phyloP scores from a whole-genome alignment of 306 rosid genomes.

The Lathyrus aphaca region DNA sequence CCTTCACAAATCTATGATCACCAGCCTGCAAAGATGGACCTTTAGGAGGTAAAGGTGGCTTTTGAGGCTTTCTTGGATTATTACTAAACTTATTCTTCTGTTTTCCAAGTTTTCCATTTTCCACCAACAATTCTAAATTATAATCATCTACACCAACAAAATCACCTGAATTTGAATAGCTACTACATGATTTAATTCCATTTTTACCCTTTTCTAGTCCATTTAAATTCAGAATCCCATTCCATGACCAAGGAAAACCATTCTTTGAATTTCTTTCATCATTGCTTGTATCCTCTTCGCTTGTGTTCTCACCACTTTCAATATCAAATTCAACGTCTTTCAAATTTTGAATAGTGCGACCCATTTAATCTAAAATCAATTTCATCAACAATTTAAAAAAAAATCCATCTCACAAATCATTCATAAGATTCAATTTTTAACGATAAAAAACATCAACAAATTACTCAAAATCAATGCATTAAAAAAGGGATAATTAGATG shows the following conservation, averaged over 20 bases:
- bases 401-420: conserved; percentile 28
- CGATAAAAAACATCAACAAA: conserved; percentile 1
- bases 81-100: conserved; percentile 40
- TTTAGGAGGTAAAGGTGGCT: conserved; percentile 75
- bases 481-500: no score
- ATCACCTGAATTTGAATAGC: conserved; percentile 42
- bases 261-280: conserved; percentile 50
- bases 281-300: conserved; percentile 67
- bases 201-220: conserved; percentile 49
- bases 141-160: conserved; percentile 36
- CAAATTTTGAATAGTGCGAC: conserved; percentile 43
- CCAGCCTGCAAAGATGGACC: conserved; percentile 73
- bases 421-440: background rate
- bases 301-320: conserved; percentile 59
- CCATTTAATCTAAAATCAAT: conserved; percentile 47
- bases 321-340: conserved; percentile 49
- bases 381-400: conserved; percentile 30
- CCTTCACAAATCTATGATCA: conserved; percentile 65
- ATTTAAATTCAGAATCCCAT: conserved; percentile 51
- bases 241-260: conserved; percentile 47
- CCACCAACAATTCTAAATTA: conserved; percentile 48
- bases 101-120: conserved; percentile 36
- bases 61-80: conserved; percentile 60
- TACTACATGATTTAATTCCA: conserved; percentile 49
- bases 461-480: conserved; percentile 20